Evolutionary conservation across 371 early-diverging fungal species (phyloP), one percentile per base, ranked within the genome.

Genomic region (Nematocida sp.): DNA sequence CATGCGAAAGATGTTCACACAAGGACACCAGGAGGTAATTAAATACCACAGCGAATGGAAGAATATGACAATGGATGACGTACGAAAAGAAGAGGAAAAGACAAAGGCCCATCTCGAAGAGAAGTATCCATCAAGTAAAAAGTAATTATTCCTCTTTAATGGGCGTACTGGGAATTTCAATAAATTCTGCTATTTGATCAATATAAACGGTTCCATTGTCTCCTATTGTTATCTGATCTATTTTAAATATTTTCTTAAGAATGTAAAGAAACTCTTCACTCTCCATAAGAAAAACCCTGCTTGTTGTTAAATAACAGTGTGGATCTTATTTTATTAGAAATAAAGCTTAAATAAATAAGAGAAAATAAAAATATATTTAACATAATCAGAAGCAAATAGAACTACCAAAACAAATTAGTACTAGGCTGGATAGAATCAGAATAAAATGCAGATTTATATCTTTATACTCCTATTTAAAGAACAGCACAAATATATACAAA

Each of bases 41-140:
- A 76, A 82, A 27, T 72, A 62, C 44, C 69, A 84, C 50, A 80
- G 84, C 6, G 83, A 86, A 33, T 88, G 88, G 88, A 67, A 44
- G 6, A 60, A 83, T 11, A 27, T 83, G 54, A 73, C 44, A 6
- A 52, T 85, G 40, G 76, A 82, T 23, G 85, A 85, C 18, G 70
- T 87, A 6, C 62, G 72, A 4, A 61, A 83, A 54, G 72, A 84
- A 54, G 86, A 86, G 73, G 50, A 57, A 7, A 72, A 84, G 23
- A 71, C 56, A 2, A 46, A 73, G 45, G 54, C 64, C 33, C 40
- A 33, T 7, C 74, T 82, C 1, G 73, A 56, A 9, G 62, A 40
- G 23, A 82, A 78, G 54, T 78, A 70, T 57, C 71, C 80, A 13
- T 11, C 33, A 23, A 70, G 56, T 23, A 47, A 62, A 13, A 44